Evolutionary conservation across 306 rosid species (phyloP).

Genomic region (Alnus rubra): DNA sequence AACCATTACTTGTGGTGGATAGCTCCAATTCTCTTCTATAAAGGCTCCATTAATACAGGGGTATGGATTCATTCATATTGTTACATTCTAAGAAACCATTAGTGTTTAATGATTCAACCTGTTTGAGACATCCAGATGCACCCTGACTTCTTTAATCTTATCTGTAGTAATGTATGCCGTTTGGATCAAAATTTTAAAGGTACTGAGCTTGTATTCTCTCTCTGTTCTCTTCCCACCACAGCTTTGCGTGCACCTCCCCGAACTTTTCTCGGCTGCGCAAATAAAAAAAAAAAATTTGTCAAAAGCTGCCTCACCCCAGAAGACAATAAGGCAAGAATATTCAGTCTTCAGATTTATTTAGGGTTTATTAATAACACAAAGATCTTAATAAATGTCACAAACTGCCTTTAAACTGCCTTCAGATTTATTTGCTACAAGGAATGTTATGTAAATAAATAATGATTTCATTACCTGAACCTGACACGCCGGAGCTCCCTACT

Average conservation of each 20-base stretch:
- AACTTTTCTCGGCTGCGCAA: constrained; percentile 75
- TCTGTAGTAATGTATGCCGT: constrained; percentile 19
- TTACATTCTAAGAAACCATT: constrained; percentile 21
- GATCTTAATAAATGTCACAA: constrained; percentile 1
- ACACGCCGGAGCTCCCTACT: constrained; percentile 85
- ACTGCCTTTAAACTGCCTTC: not conserved
- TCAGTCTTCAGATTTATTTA: too few species aligned
- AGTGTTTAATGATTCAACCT: constrained; percentile 30
- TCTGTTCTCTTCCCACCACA: constrained; percentile 91
- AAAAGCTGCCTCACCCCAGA: constrained; percentile 7
- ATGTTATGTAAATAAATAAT: constrained; percentile 1
- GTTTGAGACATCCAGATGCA: constrained; percentile 21
- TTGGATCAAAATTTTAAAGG: constrained; percentile 47
- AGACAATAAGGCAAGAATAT: too few species aligned
- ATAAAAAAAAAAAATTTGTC: constrained; percentile 5
- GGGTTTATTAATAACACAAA: too few species aligned
- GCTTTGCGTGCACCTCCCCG: constrained; percentile 71
- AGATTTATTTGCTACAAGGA: not conserved
- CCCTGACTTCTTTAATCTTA: constrained; percentile 20
- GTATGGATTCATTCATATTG: too few species aligned
- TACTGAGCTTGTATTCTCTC: constrained; percentile 84
- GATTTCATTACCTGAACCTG: constrained; percentile 69
- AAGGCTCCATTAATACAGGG: too few species aligned
- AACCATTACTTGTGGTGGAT: constrained; percentile 16
- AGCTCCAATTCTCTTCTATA: too few species aligned